phyloP scores from a whole-genome alignment of 768 basidiomycete species.

The Lactifluus rugatus region DNA sequence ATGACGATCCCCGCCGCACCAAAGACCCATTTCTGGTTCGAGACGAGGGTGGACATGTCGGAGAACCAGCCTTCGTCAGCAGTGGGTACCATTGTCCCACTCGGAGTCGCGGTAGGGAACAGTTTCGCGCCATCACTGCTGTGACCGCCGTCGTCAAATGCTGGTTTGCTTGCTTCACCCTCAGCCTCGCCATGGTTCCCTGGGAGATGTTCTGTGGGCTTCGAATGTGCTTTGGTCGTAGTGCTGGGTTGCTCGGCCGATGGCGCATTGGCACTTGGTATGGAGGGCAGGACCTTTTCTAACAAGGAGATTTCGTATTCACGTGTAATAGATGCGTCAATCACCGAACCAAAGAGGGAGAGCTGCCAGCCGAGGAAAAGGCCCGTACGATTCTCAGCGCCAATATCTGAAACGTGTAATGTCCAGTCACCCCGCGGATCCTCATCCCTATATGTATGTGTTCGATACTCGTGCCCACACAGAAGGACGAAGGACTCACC shows the following conservation, averaged over 20 bases:
- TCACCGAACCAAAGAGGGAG: constrained; percentile 81
- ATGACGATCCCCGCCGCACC: constrained; percentile 71
- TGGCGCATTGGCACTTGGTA: constrained; percentile 17
- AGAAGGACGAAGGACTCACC: constrained; percentile 43
- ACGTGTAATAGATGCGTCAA: constrained; percentile 58
- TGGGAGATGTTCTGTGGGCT: constrained; percentile 83
- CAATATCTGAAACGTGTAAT: constrained; percentile 74
- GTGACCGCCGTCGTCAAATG: constrained; percentile 36
- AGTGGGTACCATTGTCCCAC: constrained; percentile 39
- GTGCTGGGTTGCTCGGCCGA: constrained; percentile 30
- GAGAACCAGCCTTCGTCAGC: constrained; percentile 82
- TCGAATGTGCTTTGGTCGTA: constrained; percentile 54
- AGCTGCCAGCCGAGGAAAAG: constrained; percentile 86
- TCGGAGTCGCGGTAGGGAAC: constrained; percentile 15
- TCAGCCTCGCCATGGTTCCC: constrained; percentile 72
- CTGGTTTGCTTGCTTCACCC: constrained; percentile 73
- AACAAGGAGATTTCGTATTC: constrained; percentile 51
- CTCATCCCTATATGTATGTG: constrained; percentile 62
- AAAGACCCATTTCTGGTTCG: constrained; percentile 83
- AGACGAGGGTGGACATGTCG: constrained; percentile 60
- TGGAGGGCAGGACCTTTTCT: constrained; percentile 44
- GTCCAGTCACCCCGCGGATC: constrained; percentile 86
- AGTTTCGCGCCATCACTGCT: constrained; percentile 23
- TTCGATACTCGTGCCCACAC: constrained; percentile 17
- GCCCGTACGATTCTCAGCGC: constrained; percentile 45